These are phyloP conservation scores for Scalesia atractyloides DNA, from an alignment of 129 eudicot species.

Conservation along the genomic window DNA sequence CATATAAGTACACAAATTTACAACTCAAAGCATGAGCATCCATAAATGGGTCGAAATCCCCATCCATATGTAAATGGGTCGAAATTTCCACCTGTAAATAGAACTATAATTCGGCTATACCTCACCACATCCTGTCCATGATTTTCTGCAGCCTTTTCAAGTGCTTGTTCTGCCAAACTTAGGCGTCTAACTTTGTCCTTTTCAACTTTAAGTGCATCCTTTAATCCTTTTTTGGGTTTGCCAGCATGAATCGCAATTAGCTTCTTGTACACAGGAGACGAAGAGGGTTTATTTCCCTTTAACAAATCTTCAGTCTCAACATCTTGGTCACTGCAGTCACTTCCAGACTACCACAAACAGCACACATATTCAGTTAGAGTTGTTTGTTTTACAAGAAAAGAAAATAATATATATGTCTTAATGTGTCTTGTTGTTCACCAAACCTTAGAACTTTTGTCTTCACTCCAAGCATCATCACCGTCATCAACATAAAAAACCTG, in stretches of 20 bases:
- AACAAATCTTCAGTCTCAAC: constrained; percentile 46
- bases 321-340: constrained; percentile 42
- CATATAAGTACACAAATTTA: constrained; percentile 1
- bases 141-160: constrained; percentile 41
- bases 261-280: constrained; percentile 37
- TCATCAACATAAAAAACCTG: constrained; percentile 31
- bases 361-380: constrained; percentile 6
- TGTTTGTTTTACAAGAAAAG: neutral
- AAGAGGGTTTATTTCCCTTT: constrained; percentile 24
- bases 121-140: constrained; percentile 47
- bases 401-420: constrained; percentile 2
- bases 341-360: constrained; percentile 46
- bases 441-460: constrained; percentile 54
- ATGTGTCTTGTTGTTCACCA: constrained; percentile 3
- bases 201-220: constrained; percentile 41
- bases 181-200: constrained; percentile 37
- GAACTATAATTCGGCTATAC: constrained; percentile 21
- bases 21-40: constrained; percentile 5
- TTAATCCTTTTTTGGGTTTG: constrained; percentile 43
- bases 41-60: no score
- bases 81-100: neutral
- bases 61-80: no score
- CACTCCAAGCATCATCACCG: constrained; percentile 30
- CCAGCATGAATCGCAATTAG: constrained; percentile 52
- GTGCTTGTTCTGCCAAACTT: constrained; percentile 45